These are phyloP conservation scores for Euryodendron excelsum DNA, from an alignment of 148 eudicot genomes.

Conservation along the genomic window DNA sequence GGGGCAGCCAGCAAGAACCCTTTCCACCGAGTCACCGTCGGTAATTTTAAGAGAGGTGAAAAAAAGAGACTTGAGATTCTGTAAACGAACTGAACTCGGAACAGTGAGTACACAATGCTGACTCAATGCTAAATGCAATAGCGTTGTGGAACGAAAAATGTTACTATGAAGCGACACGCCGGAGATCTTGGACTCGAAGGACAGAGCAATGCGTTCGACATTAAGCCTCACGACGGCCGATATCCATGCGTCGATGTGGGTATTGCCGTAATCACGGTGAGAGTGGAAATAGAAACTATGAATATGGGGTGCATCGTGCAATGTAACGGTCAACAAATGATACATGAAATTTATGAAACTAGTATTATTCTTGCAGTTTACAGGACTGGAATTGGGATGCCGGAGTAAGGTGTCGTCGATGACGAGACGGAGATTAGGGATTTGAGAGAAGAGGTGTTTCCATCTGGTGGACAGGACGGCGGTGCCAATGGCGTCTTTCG, in stretches of 20 bases:
- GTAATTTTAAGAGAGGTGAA: background rate
- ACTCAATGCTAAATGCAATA: background rate
- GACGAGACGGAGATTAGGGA: background rate
- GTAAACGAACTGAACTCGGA: background rate
- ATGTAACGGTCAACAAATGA: background rate
- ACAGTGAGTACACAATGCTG: background rate
- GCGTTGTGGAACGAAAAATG: background rate
- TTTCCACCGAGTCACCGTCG: background rate
- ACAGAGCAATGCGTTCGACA: background rate
- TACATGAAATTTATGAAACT: background rate
- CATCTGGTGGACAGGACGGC: background rate
- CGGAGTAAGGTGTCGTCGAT: background rate
- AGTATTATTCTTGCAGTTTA: background rate
- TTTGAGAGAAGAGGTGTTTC: background rate
- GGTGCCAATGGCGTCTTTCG: background rate
- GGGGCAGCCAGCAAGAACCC: background rate
- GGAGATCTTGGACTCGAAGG: background rate
- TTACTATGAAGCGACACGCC: background rate
- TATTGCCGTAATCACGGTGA: background rate
- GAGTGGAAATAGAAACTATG: background rate
- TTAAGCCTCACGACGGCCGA: background rate
- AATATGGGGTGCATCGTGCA: background rate
- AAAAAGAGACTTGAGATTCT: background rate
- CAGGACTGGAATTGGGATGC: background rate
- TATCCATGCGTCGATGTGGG: background rate